A percentile compares a stretch with the other conserved stretches of the same genome.
phyloP scores from a whole-genome alignment of 169 alveolate genomes.

The Eimeria brunetti region DNA sequence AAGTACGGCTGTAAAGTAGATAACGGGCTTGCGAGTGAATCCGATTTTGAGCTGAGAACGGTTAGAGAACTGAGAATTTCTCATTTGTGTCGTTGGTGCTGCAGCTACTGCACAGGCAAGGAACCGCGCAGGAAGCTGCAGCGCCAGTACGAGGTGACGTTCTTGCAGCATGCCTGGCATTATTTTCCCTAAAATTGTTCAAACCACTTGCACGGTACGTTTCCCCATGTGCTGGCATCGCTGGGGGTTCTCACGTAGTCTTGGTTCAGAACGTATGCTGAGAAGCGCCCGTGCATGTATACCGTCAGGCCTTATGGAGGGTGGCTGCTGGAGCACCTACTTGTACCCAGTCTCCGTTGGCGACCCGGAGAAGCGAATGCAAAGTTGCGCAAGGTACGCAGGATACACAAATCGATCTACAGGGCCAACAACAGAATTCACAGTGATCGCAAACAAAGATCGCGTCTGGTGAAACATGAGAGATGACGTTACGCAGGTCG shows the following conservation, averaged over 20 bases:
- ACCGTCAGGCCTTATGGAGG: slow-evolving; percentile 63
- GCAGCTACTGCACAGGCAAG: slow-evolving; percentile 40
- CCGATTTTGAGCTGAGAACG: too few species aligned
- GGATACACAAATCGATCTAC: not conserved
- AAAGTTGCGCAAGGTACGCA: slow-evolving; percentile 75
- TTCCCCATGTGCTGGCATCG: not conserved
- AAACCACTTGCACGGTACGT: slow-evolving; percentile 59
- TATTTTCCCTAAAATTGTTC: slow-evolving; percentile 26
- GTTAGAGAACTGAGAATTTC: not conserved
- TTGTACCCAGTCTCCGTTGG: slow-evolving; percentile 75
- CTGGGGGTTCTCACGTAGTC: not conserved
- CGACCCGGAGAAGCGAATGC: slow-evolving; percentile 82
- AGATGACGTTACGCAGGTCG: slow-evolving; percentile 25
- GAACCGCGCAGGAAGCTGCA: slow-evolving; percentile 31
- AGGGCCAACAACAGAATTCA: not conserved
- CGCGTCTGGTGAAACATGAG: not conserved
- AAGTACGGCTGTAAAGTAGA: not conserved
- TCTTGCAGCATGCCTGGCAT: slow-evolving; percentile 60
- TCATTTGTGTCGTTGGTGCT: not conserved
- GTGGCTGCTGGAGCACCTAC: slow-evolving; percentile 42
- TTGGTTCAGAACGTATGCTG: not conserved
- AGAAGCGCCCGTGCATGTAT: not conserved
- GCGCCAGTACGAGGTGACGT: slow-evolving; percentile 65
- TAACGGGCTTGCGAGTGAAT: too few species aligned
- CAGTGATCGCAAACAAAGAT: not conserved